Evolutionary conservation across 1,139 yeast genomes (phyloP), one percentile per base, ranked within the genome.

Genomic region (Candida sp.): DNA sequence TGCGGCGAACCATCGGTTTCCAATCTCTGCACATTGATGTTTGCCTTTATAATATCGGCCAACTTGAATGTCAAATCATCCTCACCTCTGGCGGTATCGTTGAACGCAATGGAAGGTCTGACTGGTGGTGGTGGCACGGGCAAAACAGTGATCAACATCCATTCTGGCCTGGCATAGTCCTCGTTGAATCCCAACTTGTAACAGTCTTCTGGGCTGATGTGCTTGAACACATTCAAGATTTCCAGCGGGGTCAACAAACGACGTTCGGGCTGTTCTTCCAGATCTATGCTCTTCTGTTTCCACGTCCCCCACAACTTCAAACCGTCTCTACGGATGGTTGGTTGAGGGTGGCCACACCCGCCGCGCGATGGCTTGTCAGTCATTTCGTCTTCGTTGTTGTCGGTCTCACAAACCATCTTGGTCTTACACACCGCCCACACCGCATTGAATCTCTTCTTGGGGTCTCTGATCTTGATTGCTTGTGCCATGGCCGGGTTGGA

Each of bases 111-210:
- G 40, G 97, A 90, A 17, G 99, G 99, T 72, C 99, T 88, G 34
- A 96, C 99, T 34, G 98, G 98, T 52, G 99, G 99, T 49, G 99
- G 99, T 42, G 99, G 99, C n/a, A 96, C 99, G 1, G 99, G 99
- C 63, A 96, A 79, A 17, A 94, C 98, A 3, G 99, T 93, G 58
- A 96, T 84, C 58, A 96, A 81, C 88, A 96, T 86, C 99, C 99
- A 96, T 71, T 96, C 99, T 1, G 99, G 99, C 66, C 99, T 86
- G 2, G 99, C 96, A 65, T 91, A 94, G 66, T 94, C 98, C 67
- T 91, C 96, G 66, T 90, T 91, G 70, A 94, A 88, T 6, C 99
- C 99, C 56, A 96, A 71, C 59, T 83, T 84, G 49, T 72, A 78
- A 57, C 96, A 86, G 68, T 96, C 99, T 63, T 88, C 90, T 8